Conservation (phyloP, 202 grass and related monocot species). For the Zizania palustris region DNA sequence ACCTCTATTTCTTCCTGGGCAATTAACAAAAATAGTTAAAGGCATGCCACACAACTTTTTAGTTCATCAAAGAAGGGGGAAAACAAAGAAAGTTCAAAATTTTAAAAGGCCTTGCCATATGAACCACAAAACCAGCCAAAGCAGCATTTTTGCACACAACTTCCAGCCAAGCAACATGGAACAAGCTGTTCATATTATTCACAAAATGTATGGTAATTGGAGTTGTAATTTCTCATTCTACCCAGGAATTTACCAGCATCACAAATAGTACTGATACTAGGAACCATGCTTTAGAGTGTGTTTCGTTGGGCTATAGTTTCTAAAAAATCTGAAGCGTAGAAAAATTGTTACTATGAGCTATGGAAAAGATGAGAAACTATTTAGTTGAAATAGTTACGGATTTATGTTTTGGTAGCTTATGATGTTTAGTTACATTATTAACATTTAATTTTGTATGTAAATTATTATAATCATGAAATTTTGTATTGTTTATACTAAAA, state of each 20-base stretch:
- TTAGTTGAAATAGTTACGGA: no score
- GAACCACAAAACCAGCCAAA: not conserved
- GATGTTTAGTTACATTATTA: no score
- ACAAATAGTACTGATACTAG: conserved; percentile 1
- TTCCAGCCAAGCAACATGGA: not conserved
- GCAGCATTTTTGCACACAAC: not conserved
- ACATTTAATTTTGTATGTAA: no score
- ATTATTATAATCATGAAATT: no score
- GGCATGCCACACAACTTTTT: conserved; percentile 5
- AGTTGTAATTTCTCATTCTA: not conserved
- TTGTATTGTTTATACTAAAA: no score
- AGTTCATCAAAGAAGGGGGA: not conserved
- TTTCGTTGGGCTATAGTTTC: no score
- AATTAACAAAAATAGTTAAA: conserved; percentile 33
- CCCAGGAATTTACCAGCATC: not conserved
- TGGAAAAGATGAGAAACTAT: no score
- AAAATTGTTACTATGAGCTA: no score
- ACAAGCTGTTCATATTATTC: conserved; percentile 1
- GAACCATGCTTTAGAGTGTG: conserved; percentile 27
- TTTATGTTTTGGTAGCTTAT: no score
- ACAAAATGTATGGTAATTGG: conserved; percentile 10
- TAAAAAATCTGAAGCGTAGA: no score
- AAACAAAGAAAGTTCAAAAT: conserved; percentile 23
- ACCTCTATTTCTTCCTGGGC: conserved; percentile 92
- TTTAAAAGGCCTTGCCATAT: not conserved